A percentile compares a stretch with the other conserved stretches of the same genome.
Evolutionary conservation across 306 rosid genomes (phyloP).

Genomic region (Prunus mume): DNA sequence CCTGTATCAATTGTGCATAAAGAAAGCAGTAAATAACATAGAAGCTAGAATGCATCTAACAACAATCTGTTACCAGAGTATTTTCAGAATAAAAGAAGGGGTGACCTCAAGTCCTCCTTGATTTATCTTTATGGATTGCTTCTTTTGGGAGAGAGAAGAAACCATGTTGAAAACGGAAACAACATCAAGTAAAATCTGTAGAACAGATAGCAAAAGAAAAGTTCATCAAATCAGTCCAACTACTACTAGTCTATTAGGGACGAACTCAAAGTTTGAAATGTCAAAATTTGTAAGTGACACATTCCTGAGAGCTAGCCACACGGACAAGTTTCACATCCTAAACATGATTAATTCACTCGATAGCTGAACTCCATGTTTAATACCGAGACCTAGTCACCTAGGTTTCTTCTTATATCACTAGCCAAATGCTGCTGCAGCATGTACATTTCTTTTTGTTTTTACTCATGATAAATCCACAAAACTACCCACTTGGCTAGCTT

Average conservation of each 20-base stretch:
- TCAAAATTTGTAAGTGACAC: background rate
- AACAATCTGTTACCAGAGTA: background rate
- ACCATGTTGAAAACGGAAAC: conserved; percentile 72
- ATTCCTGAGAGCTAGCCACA: background rate
- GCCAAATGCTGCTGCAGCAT: background rate
- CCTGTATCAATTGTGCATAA: conserved; percentile 37
- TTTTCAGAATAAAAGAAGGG: conserved; percentile 9
- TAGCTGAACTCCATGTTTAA: background rate
- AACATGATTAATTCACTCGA: background rate
- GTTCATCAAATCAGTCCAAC: conserved; percentile 5
- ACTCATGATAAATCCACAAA: background rate
- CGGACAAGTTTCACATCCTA: background rate
- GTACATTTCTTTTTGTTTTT: background rate
- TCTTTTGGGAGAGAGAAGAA: conserved; percentile 61
- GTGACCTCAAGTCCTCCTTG: conserved; percentile 67
- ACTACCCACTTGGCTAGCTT: background rate
- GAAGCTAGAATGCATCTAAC: background rate
- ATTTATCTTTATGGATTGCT: conserved; percentile 64
- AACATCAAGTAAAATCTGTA: conserved; percentile 73
- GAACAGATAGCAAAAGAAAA: conserved; percentile 7
- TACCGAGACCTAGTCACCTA: background rate
- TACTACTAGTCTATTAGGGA: background rate
- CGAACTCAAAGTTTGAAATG: background rate
- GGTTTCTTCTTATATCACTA: background rate
- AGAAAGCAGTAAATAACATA: conserved; percentile 5